Conservation (phyloP, 805 yeast genomes). For the Maudiozyma turicensis region DNA sequence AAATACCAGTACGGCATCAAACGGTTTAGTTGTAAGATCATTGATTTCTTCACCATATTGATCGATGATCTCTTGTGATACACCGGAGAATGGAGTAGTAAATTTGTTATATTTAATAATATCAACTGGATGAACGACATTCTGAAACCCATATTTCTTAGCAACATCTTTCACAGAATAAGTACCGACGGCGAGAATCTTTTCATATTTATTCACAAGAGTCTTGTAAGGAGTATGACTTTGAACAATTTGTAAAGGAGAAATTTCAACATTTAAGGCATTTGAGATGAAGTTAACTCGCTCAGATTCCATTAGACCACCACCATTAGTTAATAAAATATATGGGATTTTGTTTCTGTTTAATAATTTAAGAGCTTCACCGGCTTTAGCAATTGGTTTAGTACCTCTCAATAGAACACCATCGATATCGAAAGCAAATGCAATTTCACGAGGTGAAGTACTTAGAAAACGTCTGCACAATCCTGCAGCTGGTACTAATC, state of each 20-base stretch:
- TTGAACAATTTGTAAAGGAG: conserved; percentile 62
- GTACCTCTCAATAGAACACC: conserved; percentile 79
- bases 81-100: conserved; percentile 72
- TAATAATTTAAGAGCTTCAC: conserved; percentile 46
- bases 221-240: conserved; percentile 80
- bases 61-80: conserved; percentile 43
- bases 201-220: conserved; percentile 40
- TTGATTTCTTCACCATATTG: conserved; percentile 26
- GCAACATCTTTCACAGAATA: conserved; percentile 65
- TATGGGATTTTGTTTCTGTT: conserved; percentile 55
- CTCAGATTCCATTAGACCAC: conserved; percentile 62
- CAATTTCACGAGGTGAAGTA: conserved; percentile 12
- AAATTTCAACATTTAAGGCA: conserved; percentile 35
- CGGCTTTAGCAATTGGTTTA: conserved; percentile 56
- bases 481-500: background rate
- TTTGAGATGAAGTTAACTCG: conserved; percentile 45
- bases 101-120: conserved; percentile 46
- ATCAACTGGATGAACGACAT: conserved; percentile 68
- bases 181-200: conserved; percentile 78
- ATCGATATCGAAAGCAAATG: conserved; percentile 47
- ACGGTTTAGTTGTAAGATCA: conserved; percentile 29
- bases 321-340: conserved; percentile 84
- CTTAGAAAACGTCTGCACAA: conserved; percentile 4
- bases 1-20: conserved; percentile 75
- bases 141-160: conserved; percentile 61